Base-by-base conservation (phyloP, 176 grass and related monocot genomes). In the Otatea glauca region DNA sequence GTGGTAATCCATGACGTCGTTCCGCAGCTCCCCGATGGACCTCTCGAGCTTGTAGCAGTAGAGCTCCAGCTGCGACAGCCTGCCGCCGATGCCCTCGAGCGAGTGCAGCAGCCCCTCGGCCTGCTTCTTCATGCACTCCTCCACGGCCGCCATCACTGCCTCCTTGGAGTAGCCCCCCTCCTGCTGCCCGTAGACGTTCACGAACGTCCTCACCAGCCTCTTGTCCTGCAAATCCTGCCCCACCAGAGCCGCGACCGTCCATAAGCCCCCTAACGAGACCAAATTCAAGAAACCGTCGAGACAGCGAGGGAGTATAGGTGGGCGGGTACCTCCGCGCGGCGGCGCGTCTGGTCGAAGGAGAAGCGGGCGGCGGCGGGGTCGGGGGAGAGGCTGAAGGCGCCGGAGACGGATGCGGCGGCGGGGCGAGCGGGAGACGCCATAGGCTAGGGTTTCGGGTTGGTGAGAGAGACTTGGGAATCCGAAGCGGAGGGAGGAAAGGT, bases 61-160 rank as follows among this genome's bases (percentile, higher is more conserved):
- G 44, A 96, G 86, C 90, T 99, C 97, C 70, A 99, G 86, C 83
- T 99, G 97, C 65, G 97, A 96, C 41, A 99, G 73, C 56, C 90
- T 73, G 1, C 91, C 97, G 13, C 89, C 88, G 63, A 99, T 92
- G 44, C 90, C 93, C 49, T 99, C 93, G 65, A 99, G 97, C 42
- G 88, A 94, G 10, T 84, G 91, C 85, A 96, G 83, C 74, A 99
- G 81, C 15, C 67, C 90, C 50, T 99, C 97, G 44, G 93, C 93
- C 84, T 99, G 92, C 81, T 88, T 96, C 75, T 92, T 89, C 93
- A 99, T 99, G 88, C 93, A 96, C 84, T 90, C 92, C 84, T 99
- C 93, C 45, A 99, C 92, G 76, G 86, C 89, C 43, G 77, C 87
- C 85, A 92, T 85, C 15, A 96, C 84, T 9, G 87, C 65, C 62